These are phyloP conservation scores for Actinomucor elegans DNA, from an alignment of 371 early-diverging fungal genomes.

Conservation along the genomic window DNA sequence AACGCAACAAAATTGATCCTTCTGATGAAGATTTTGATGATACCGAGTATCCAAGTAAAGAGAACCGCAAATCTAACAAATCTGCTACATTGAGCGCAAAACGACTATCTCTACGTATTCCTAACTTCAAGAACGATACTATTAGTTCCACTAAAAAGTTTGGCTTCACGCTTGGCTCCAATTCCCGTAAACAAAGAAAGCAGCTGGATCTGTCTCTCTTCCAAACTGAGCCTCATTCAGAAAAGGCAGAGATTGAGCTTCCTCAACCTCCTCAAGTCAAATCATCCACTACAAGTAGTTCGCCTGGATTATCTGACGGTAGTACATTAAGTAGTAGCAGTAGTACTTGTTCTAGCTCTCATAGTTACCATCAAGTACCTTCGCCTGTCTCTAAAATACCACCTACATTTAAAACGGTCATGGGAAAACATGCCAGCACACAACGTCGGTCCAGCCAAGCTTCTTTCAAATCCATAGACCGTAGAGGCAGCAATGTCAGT, in stretches of 20 bases:
- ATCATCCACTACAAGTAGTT: background rate
- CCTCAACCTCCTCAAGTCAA: too few species aligned
- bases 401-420: conserved; percentile 9
- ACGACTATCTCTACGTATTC: conserved; percentile 39
- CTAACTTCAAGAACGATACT: conserved; percentile 23
- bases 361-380: background rate
- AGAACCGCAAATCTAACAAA: conserved; percentile 3
- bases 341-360: conserved; percentile 23
- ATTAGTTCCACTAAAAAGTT: conserved; percentile 23
- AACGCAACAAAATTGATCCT: conserved; percentile 35
- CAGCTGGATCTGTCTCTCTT: conserved; percentile 42
- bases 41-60: background rate
- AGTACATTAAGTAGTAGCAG: conserved; percentile 45
- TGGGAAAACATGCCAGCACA: conserved; percentile 1
- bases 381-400: background rate
- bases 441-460: conserved; percentile 33
- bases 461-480: conserved; percentile 34
- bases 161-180: conserved; percentile 30
- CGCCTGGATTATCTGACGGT: conserved; percentile 42
- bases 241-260: background rate
- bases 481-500: conserved; percentile 29
- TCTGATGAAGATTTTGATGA: conserved; percentile 4
- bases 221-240: conserved; percentile 10
- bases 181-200: conserved; percentile 36
- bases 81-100: conserved; percentile 27